Conservation (phyloP, 1,139 yeast genomes). For the Protomyces lactucae-debilis region DNA sequence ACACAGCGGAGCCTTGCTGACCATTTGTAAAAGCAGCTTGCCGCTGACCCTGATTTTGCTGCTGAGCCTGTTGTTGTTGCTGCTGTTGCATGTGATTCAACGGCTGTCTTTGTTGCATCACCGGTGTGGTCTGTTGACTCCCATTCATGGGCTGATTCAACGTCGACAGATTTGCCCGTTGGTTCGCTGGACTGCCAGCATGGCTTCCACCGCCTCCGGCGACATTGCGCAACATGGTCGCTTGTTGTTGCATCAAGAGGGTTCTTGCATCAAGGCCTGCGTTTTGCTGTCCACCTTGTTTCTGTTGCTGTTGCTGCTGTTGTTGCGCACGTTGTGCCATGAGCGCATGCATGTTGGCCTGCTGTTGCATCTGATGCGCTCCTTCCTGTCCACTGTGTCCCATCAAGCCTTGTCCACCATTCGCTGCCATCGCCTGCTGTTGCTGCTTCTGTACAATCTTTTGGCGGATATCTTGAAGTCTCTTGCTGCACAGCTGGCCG, state of each 20-base stretch:
- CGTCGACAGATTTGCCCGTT: slow-evolving; percentile 12
- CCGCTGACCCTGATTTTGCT: not conserved
- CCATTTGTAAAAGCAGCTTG: not conserved
- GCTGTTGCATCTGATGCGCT: not conserved
- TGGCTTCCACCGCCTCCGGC: not conserved
- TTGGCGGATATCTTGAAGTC: slow-evolving; percentile 12
- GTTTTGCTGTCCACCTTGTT: not conserved
- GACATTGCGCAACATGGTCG: slow-evolving; percentile 1
- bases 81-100: not conserved
- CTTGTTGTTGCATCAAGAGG: slow-evolving; percentile 12
- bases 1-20: not conserved
- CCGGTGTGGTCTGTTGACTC: not conserved
- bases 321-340: slow-evolving; percentile 14
- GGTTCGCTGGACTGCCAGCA: not conserved
- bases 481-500: slow-evolving; percentile 9
- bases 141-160: slow-evolving; percentile 17
- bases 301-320: not conserved
- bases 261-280: slow-evolving; percentile 6
- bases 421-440: not conserved
- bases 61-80: not conserved
- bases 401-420: not conserved
- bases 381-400: not conserved
- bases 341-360: slow-evolving; percentile 2
- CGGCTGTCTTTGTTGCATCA: slow-evolving; percentile 9
- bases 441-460: slow-evolving; percentile 2